phyloP scores from a whole-genome alignment of 768 basidiomycete species.

The Myochromella boudieri region DNA sequence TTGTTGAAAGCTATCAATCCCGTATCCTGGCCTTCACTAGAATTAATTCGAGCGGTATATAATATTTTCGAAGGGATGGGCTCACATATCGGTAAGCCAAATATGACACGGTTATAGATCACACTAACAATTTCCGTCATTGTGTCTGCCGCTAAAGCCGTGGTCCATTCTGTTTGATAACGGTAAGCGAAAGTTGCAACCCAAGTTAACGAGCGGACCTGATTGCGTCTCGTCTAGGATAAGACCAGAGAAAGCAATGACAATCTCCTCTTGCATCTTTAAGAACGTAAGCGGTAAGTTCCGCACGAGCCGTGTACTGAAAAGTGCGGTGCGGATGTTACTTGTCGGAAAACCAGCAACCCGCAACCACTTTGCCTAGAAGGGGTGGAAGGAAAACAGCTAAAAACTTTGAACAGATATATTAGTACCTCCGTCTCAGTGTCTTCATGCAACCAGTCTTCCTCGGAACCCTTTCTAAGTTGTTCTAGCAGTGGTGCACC shows the following conservation, averaged over 20 bases:
- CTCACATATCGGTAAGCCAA: constrained; percentile 12
- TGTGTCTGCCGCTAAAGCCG: constrained; percentile 3
- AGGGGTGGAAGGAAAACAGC: background rate
- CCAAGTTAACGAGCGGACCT: background rate
- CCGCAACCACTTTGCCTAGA: background rate
- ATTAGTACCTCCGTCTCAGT: background rate
- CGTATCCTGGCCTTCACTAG: constrained; percentile 4
- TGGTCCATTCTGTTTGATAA: background rate
- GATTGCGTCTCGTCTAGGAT: background rate
- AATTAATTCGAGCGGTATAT: too few species aligned
- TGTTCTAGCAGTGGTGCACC: constrained; percentile 20
- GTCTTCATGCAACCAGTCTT: background rate
- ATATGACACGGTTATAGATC: constrained; percentile 11
- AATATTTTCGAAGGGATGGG: background rate
- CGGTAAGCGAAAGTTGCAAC: background rate
- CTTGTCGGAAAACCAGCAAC: background rate
- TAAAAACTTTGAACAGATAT: background rate
- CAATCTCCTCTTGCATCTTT: constrained; percentile 10
- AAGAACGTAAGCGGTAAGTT: constrained; percentile 11
- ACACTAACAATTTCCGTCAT: constrained; percentile 14
- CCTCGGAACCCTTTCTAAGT: constrained; percentile 16
- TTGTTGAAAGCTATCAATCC: constrained; percentile 3
- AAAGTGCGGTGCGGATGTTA: background rate
- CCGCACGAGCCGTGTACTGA: constrained; percentile 12
- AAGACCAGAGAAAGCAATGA: constrained; percentile 3